Conservation (phyloP, 164 flowering plant species). For the Warburgia ugandensis region DNA sequence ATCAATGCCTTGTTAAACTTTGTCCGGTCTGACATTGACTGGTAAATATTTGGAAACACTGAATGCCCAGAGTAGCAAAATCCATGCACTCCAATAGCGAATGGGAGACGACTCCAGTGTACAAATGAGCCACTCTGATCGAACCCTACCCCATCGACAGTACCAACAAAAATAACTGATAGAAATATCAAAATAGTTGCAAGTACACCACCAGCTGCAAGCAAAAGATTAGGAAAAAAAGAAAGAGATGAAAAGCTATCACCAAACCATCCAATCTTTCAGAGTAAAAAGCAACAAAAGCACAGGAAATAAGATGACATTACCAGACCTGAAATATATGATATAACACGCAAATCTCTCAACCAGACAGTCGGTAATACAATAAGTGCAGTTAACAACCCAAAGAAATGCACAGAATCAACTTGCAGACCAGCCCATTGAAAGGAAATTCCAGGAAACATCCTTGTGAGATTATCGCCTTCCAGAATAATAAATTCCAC, state of each 20-base stretch:
- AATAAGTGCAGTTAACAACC: slow-evolving; percentile 50
- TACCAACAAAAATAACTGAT: slow-evolving; percentile 49
- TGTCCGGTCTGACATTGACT: slow-evolving; percentile 78
- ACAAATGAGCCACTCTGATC: slow-evolving; percentile 50
- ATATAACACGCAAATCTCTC: slow-evolving; percentile 68
- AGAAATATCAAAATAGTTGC: slow-evolving; percentile 57
- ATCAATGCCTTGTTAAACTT: slow-evolving; percentile 58
- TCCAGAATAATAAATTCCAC: slow-evolving; percentile 89
- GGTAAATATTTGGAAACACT: slow-evolving; percentile 87
- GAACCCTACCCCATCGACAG: slow-evolving; percentile 54
- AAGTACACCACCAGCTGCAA: slow-evolving; percentile 84
- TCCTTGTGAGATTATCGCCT: slow-evolving; percentile 77
- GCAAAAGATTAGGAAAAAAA: slow-evolving; percentile 5
- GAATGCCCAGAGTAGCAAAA: slow-evolving; percentile 86
- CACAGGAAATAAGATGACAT: no score
- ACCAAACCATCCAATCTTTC: no score
- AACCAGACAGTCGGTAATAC: slow-evolving; percentile 86
- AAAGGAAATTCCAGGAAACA: slow-evolving; percentile 71
- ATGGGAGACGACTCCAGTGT: slow-evolving; percentile 70
- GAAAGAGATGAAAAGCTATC: no score
- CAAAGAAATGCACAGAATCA: slow-evolving; percentile 73
- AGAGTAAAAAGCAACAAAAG: no score
- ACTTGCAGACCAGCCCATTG: slow-evolving; percentile 45
- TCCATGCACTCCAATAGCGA: slow-evolving; percentile 82
- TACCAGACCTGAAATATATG: slow-evolving; percentile 80